Evolutionary conservation across 768 basidiomycete genomes (phyloP).

Genomic region (Phanerochaete carnosa): DNA sequence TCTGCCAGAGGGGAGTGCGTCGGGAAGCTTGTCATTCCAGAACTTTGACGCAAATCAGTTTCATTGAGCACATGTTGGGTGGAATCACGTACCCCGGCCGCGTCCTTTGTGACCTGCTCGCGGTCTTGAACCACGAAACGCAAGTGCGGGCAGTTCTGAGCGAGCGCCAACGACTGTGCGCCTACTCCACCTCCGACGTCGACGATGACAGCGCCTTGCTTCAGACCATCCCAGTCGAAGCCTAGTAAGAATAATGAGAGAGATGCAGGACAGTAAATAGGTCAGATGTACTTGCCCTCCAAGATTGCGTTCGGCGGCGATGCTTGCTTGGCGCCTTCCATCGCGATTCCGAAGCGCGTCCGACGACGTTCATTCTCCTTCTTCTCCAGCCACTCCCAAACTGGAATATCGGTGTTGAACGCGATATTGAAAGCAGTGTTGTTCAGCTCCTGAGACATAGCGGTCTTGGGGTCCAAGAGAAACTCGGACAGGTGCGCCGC

Average conservation of each 20-base stretch:
- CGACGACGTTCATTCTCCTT: background rate
- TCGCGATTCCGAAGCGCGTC: conserved; percentile 58
- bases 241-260: conserved; percentile 10
- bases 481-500: conserved; percentile 68
- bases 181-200: conserved; percentile 24
- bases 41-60: background rate
- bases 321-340: conserved; percentile 70
- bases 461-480: conserved; percentile 1
- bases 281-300: conserved; percentile 14
- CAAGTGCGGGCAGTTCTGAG: conserved; percentile 11
- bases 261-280: conserved; percentile 2
- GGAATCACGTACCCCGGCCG: background rate
- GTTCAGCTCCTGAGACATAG: background rate
- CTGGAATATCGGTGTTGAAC: background rate
- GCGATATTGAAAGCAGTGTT: background rate
- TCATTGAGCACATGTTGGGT: background rate
- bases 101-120: conserved; percentile 17
- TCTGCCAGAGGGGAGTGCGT: background rate
- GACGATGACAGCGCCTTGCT: conserved; percentile 13
- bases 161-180: conserved; percentile 7
- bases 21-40: conserved; percentile 1
- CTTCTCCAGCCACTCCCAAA: background rate
- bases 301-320: conserved; percentile 36
- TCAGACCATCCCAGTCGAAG: conserved; percentile 19
- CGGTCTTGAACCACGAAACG: conserved; percentile 13